Conservation (phyloP, 192 early-diverging fungal species). For the Linnemannia schmuckeri region DNA sequence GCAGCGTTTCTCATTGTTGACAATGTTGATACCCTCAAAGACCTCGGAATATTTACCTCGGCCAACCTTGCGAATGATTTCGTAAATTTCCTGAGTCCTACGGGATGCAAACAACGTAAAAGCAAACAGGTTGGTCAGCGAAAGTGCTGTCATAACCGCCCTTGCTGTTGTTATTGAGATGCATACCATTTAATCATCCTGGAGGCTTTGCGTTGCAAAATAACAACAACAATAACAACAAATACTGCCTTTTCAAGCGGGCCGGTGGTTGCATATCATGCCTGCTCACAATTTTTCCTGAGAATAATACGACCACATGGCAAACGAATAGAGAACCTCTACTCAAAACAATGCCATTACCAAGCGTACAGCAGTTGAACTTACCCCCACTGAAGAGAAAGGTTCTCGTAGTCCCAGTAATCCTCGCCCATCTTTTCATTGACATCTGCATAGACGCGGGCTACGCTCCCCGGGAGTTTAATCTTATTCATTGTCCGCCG, state of each 20-base stretch:
- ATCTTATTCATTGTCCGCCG: slow-evolving; percentile 39
- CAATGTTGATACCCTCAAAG: slow-evolving; percentile 94
- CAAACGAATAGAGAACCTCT: neutral
- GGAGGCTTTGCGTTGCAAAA: too few species aligned
- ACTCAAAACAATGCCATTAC: neutral
- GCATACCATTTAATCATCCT: neutral
- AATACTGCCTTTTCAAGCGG: neutral
- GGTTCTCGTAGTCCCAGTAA: slow-evolving; percentile 97
- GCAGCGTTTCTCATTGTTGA: slow-evolving; percentile 86
- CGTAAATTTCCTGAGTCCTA: slow-evolving; percentile 93
- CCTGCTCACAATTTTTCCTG: neutral
- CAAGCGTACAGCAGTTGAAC: slow-evolving; percentile 2
- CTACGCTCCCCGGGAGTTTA: slow-evolving; percentile 47
- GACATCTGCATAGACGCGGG: slow-evolving; percentile 87
- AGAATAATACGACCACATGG: neutral
- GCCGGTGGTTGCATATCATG: neutral
- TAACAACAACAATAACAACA: neutral
- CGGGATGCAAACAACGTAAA: neutral
- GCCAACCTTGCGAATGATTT: slow-evolving; percentile 97
- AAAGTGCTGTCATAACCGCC: neutral
- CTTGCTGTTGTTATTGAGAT: neutral
- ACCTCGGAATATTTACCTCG: slow-evolving; percentile 99
- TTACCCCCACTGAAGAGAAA: slow-evolving; percentile 93
- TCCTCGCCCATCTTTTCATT: slow-evolving; percentile 82
- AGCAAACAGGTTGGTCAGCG: neutral